Evolutionary conservation across 495 filamentous ascomycete genomes (phyloP), one percentile per base, ranked within the genome.

Genomic region (Neurospora terricola): DNA sequence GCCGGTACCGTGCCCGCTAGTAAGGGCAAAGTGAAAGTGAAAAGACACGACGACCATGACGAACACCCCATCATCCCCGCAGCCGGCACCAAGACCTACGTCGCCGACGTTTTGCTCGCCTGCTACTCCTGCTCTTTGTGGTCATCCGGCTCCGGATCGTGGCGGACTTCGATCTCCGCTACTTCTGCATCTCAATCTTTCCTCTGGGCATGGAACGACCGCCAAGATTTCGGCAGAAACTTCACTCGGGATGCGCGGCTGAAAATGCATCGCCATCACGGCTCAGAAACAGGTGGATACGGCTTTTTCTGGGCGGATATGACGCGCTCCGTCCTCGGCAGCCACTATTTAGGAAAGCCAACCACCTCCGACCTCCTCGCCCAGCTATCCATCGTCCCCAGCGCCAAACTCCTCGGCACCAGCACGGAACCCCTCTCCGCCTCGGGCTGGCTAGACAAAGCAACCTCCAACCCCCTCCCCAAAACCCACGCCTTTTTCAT

Each of bases 141-240:
- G 36, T 54, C 71, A 34, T 34, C 72, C 36, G 75, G 73, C 40
- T 42, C 69, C 3, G 71, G 71, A 10, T 73, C 76, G 10, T 40
- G 59, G 37, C 23, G 54, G 0, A 62, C 54, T 62, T 27, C 69
- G 8, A 75, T 77, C 21, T 70, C 48, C 11, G 70, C 76, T 11
- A 38, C 59, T 14, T 71, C 72, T 2, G 16, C 36, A 38, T 78
- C 76, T 16, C 74, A 80, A 68, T 77, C 79, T 39, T 81, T 76
- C 73, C 79, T 81, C 59, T 81, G 79, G 79, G 79, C 79, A 0
- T 79, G 77, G 75, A 81, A 81, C 72, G 73, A 72, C 27, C 66
- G 73, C 12, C 79, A 81, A 40, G 54, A 75, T 37, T 77, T 80
- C 43, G 36, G 36, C 4, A 23, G 54, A 14, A 34, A 30, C 38